Conservation (phyloP, 2,329 filamentous ascomycete genomes). For the Nakataea oryzae region DNA sequence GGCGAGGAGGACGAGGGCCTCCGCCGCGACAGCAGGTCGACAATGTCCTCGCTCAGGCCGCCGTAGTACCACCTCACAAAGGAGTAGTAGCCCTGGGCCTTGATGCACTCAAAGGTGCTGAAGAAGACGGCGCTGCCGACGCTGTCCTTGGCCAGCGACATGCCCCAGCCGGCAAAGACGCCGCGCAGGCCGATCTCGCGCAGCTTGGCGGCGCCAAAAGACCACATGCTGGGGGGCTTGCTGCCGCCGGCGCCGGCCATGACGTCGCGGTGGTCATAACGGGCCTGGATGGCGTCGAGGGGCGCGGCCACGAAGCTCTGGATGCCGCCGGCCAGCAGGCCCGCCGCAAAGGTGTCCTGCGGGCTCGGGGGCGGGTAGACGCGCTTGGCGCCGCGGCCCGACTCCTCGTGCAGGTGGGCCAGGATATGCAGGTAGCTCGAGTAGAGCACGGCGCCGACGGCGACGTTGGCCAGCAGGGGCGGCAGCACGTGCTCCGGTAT, state of each 20-base stretch:
- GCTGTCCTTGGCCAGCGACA: constrained; percentile 60
- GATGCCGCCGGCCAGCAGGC: constrained; percentile 56
- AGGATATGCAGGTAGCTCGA: constrained; percentile 66
- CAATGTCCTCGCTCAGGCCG: constrained; percentile 38
- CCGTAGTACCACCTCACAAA: constrained; percentile 65
- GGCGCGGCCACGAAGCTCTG: constrained; percentile 66
- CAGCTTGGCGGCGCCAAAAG: constrained; percentile 56
- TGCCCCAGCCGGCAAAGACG: constrained; percentile 62
- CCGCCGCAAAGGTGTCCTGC: constrained; percentile 55
- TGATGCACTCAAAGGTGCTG: constrained; percentile 64
- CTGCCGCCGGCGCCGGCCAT: constrained; percentile 22
- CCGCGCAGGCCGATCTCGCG: constrained; percentile 62
- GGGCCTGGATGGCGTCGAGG: constrained; percentile 63
- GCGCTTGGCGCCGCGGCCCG: constrained; percentile 41
- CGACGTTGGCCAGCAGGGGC: constrained; percentile 63
- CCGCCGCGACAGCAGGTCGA: constrained; percentile 37
- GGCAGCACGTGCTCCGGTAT: constrained; percentile 69
- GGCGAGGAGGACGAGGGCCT: constrained; percentile 23
- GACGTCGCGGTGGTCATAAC: constrained; percentile 51
- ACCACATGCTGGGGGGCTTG: constrained; percentile 56
- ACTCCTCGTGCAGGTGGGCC: constrained; percentile 54
- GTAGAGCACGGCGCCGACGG: constrained; percentile 65
- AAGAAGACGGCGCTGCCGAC: constrained; percentile 65
- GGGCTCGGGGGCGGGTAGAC: constrained; percentile 61
- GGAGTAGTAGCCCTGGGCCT: constrained; percentile 61